These are phyloP conservation scores for Lupinus albus DNA, from an alignment of 306 rosid genomes.

Conservation along the genomic window DNA sequence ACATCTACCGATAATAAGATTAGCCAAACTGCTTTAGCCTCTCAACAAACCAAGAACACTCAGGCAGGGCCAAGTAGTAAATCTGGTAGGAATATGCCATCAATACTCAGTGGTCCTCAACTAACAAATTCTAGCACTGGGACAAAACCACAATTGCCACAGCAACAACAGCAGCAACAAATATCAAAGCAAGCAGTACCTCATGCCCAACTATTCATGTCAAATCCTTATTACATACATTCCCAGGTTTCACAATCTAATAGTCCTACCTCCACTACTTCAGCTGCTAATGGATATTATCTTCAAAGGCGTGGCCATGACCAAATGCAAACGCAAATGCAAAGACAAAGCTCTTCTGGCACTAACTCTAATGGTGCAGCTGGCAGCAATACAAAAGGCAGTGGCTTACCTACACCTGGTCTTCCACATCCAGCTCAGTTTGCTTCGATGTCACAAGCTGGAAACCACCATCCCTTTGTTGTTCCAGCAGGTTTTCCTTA, in stretches of 20 bases:
- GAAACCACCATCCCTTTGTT: conserved; percentile 70
- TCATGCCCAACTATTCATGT: conserved; percentile 64
- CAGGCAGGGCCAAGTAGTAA: conserved; percentile 51
- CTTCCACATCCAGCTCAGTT: conserved; percentile 71
- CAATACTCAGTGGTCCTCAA: conserved; percentile 59
- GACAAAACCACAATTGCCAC: conserved; percentile 58
- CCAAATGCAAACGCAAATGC: conserved; percentile 69
- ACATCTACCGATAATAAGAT: conserved; percentile 60
- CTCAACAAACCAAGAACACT: conserved; percentile 61
- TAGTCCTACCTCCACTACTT: conserved; percentile 51
- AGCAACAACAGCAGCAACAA: conserved; percentile 55
- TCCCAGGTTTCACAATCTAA: conserved; percentile 62
- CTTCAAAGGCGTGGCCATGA: conserved; percentile 61
- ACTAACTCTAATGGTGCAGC: conserved; percentile 59
- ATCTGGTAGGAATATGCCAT: conserved; percentile 61
- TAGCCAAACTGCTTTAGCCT: conserved; percentile 51
- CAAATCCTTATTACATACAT: conserved; percentile 55
- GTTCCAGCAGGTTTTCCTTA: conserved; percentile 64
- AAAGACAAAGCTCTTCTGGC: conserved; percentile 58
- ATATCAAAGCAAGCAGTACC: conserved; percentile 65
- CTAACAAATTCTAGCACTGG: conserved; percentile 54
- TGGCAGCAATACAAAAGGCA: conserved; percentile 59
- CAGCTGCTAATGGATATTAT: conserved; percentile 60
- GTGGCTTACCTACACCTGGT: conserved; percentile 58
- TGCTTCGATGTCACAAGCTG: conserved; percentile 59